Base-by-base conservation (phyloP, 208 protist genomes). In the Leishmania tropica region DNA sequence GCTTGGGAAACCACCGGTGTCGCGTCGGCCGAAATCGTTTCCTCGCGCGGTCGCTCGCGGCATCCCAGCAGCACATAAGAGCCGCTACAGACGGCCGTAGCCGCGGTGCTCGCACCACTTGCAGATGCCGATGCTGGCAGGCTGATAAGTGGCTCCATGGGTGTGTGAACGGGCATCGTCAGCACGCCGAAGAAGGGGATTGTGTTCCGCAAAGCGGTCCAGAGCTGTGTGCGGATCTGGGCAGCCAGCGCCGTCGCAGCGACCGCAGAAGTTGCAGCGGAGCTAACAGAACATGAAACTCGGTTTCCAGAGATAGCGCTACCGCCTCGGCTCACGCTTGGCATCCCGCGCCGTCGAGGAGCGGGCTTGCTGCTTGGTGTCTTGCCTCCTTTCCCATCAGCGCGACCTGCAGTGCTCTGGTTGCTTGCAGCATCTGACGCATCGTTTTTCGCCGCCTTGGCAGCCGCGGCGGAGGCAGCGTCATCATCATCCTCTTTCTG, bases 111-210 rank as follows among this genome's bases (percentile, higher is more conserved):
- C 7, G 45, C 42, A 47, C 45, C 70, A 37, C 13, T 54, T 13
- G 45, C 45, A n/a, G 51, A 40, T 56, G n/a, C 11, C 42, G 21
- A 40, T 1, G 28, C n/a, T 40, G 76, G 58, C 45, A 79, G n/a
- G 42, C 51, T 72, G 5, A 79, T 45, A 35, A 79, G 76, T 10
- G 76, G 62, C 28, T 79, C 76, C 53, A 83, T 19, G 31, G 79
- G 17, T 45, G 72, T 56, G 71, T 83, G 79, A 8, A 42, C 45
- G 10, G 79, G 79, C 79, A 83, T 51, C 48, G 72, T 78, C 72
- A 83, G 19, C 10, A 60, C 72, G 24, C 79, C 79, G 35, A 83
- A 78, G 72, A 83, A 78, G 37, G 79, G 79, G 11, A 83, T 83
- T 7, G 72, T 78, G 71, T 47, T 72, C 56, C 71, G 73, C 72